Evolutionary conservation across 2,329 filamentous ascomycete species (phyloP).

Genomic region (Neonectria sp.): DNA sequence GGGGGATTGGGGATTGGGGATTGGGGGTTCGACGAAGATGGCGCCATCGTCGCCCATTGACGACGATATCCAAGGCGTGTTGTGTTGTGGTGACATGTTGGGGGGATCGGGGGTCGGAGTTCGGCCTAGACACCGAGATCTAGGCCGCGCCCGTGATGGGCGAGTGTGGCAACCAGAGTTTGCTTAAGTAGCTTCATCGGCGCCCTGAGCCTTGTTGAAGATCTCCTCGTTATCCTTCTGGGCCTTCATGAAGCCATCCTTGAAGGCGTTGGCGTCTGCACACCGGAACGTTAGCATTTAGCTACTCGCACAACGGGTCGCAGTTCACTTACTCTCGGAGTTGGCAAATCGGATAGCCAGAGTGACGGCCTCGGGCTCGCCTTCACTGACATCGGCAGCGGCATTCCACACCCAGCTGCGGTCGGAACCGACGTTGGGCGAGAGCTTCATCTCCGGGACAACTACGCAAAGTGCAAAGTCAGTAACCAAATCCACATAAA

Average conservation of each 20-base stretch:
- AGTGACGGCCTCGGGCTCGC: constrained; percentile 95
- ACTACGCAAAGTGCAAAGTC: constrained; percentile 66
- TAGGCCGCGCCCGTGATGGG: constrained; percentile 31
- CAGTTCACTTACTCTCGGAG: constrained; percentile 85
- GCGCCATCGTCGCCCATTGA: constrained; percentile 24
- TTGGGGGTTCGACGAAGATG: constrained; percentile 27
- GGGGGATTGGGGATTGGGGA: constrained; percentile 31
- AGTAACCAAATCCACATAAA: background rate
- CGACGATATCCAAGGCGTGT: constrained; percentile 33
- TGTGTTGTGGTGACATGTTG: constrained; percentile 41
- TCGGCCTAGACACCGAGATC: constrained; percentile 17
- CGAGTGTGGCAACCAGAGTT: constrained; percentile 23
- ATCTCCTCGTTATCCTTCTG: constrained; percentile 95
- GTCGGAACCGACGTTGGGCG: constrained; percentile 97
- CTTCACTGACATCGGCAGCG: constrained; percentile 97
- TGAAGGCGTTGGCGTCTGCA: constrained; percentile 94
- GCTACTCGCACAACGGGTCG: background rate
- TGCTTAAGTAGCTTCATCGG: constrained; percentile 42
- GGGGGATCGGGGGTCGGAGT: constrained; percentile 28
- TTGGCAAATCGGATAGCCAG: constrained; percentile 98
- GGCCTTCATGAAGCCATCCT: constrained; percentile 96
- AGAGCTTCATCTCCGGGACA: constrained; percentile 98
- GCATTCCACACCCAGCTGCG: constrained; percentile 99
- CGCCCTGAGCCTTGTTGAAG: constrained; percentile 69
- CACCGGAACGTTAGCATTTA: constrained; percentile 47